These are phyloP conservation scores for Vaccinium corymbosum DNA, from an alignment of 148 eudicot genomes.

Conservation along the genomic window DNA sequence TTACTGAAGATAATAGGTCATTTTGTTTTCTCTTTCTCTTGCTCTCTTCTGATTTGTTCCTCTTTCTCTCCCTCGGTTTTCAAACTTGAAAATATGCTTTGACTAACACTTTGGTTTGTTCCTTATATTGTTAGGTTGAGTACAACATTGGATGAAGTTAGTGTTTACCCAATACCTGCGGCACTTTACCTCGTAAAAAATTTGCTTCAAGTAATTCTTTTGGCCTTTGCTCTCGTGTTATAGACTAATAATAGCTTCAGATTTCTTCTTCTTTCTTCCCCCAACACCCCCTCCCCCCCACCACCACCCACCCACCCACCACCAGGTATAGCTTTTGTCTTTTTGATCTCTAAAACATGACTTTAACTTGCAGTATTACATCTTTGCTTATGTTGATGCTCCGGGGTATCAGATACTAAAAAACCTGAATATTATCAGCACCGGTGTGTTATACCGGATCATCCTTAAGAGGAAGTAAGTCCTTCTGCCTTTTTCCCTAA, in stretches of 20 bases:
- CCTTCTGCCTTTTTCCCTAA: background rate
- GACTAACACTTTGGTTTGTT: background rate
- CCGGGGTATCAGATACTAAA: slow-evolving; percentile 98
- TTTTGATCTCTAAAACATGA: slow-evolving; percentile 20
- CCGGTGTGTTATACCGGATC: slow-evolving; percentile 83
- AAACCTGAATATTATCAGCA: slow-evolving; percentile 91
- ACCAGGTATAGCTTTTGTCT: background rate
- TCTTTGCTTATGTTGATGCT: slow-evolving; percentile 98
- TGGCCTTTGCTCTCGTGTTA: background rate
- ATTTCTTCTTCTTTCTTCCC: background rate
- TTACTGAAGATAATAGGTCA: slow-evolving; percentile 93
- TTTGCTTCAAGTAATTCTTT: slow-evolving; percentile 64
- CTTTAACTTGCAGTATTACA: slow-evolving; percentile 73
- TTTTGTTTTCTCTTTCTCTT: background rate
- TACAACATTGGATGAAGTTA: slow-evolving; percentile 88
- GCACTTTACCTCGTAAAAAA: slow-evolving; percentile 89
- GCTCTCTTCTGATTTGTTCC: background rate
- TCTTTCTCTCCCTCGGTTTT: background rate
- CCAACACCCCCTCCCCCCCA: too few species aligned
- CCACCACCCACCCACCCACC: too few species aligned
- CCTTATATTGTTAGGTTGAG: slow-evolving; percentile 53
- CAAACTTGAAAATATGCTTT: background rate
- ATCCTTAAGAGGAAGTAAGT: slow-evolving; percentile 84
- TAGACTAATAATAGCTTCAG: background rate
- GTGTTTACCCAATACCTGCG: slow-evolving; percentile 95